Percentiles rank a stretch among this genome's conserved stretches.
Evolutionary conservation across 768 basidiomycete species (phyloP).

Genomic region (Boletus barrowsii): DNA sequence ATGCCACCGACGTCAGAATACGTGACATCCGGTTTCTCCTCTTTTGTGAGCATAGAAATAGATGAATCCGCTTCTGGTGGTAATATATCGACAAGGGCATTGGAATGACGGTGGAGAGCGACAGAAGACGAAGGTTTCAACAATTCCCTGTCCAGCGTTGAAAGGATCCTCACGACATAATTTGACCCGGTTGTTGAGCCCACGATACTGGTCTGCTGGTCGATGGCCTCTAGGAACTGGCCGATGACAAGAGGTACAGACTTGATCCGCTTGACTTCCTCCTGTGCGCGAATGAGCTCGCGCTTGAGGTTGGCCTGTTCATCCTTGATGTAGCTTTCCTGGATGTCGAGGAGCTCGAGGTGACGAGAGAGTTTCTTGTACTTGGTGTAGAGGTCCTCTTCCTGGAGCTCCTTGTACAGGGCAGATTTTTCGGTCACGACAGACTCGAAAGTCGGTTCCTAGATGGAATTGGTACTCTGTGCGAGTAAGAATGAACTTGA

Average conservation of each 20-base stretch:
- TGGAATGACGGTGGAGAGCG: constrained; percentile 98
- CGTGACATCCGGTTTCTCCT: constrained; percentile 92
- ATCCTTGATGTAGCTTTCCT: constrained; percentile 97
- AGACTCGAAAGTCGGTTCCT: constrained; percentile 91
- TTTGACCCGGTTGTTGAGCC: constrained; percentile 97
- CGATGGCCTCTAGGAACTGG: constrained; percentile 98
- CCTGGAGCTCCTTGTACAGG: constrained; percentile 80
- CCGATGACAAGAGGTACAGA: constrained; percentile 98
- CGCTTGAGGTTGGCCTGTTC: constrained; percentile 97
- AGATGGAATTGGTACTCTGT: neutral
- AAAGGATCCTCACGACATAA: constrained; percentile 96
- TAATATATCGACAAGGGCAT: constrained; percentile 95
- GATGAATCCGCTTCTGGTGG: constrained; percentile 98
- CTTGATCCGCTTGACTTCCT: constrained; percentile 99
- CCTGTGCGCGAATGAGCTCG: constrained; percentile 96
- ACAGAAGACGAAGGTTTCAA: constrained; percentile 97
- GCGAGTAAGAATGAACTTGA: neutral
- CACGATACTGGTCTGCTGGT: constrained; percentile 95
- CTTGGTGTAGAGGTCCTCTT: constrained; percentile 93
- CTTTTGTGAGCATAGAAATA: constrained; percentile 90
- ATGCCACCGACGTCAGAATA: constrained; percentile 97
- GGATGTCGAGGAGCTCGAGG: constrained; percentile 90
- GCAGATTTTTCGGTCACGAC: constrained; percentile 87
- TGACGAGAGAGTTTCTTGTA: constrained; percentile 96
- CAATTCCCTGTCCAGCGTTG: constrained; percentile 93